Evolutionary conservation across 805 yeast species (phyloP), one percentile per base, ranked within the genome.

Genomic region (Wickerhamiella domercqiae): DNA sequence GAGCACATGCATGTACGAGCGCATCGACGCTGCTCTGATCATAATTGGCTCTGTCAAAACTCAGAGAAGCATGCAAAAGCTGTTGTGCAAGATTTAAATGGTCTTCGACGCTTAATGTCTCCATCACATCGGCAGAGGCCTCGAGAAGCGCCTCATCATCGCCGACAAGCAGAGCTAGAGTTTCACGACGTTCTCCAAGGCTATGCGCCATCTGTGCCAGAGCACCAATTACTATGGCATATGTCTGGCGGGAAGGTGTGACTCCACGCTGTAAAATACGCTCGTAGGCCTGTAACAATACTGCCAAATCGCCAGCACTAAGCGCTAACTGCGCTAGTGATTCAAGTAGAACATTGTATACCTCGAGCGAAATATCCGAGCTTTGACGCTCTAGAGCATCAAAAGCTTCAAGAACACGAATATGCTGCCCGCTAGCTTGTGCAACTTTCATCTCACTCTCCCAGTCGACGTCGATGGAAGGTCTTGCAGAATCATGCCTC

Each of bases 221-320:
- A 2, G 48, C 38, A 22, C 38, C 30, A 13, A 57, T 38, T 9
- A 58, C 43, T 9, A 52, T 39, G 9, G 39, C 21, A 40, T 56
- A 57, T 2, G 58, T 54, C 13, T 47, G 44, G 5, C 37, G 44
- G 26, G 45, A 38, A 5, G 62, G 60, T 6, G 34, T 21, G 7
- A 51, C 40, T 11, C 41, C 46, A 16, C 41, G 40, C 18, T 34
- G 14, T 2, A 57, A 44, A 45, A 54, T 42, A 18, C 45, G 47
- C 33, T 53, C 46, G 39, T 53, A 57, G 3, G 49, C 48, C 26
- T 53, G 51, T 7, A 57, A 39, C 9, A 53, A 41, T 3, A 48
- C 43, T 16, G 44, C 36, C 30, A 47, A 41, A 24, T 50, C 56
- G 21, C 39, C 15, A 7, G 45, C 22, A 29, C 40, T 33, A 20